These are phyloP conservation scores for Magnolia changhungtana DNA, from an alignment of 164 flowering plant species.

Conservation along the genomic window DNA sequence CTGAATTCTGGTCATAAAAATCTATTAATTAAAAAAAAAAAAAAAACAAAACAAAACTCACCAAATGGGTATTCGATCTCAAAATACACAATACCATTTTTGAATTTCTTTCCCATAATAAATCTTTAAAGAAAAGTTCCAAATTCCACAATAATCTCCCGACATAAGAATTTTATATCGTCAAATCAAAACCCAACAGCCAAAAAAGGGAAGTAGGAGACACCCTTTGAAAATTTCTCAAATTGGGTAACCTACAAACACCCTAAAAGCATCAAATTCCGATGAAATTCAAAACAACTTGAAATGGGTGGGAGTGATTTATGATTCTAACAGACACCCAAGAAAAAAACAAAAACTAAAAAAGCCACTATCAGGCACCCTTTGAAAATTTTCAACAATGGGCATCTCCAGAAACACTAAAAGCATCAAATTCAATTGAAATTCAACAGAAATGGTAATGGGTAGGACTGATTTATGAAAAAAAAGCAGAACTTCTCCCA, in stretches of 20 bases:
- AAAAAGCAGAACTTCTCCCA: neutral
- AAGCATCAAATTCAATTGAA: slow-evolving; percentile 44
- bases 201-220: slow-evolving; percentile 21
- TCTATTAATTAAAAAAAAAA: neutral
- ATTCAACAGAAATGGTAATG: slow-evolving; percentile 29
- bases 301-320: neutral
- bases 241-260: neutral
- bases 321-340: neutral
- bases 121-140: neutral
- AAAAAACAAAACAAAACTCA: no score
- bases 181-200: slow-evolving; percentile 20
- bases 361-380: neutral
- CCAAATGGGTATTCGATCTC: neutral
- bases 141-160: neutral
- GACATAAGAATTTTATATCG: neutral
- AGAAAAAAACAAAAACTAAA: no score
- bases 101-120: neutral
- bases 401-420: slow-evolving; percentile 25
- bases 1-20: neutral
- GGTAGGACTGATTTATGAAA: slow-evolving; percentile 7
- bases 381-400: slow-evolving; percentile 9
- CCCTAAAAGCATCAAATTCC: neutral
- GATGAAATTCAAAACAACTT: neutral
- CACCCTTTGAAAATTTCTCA: slow-evolving; percentile 36
- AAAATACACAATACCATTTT: neutral